phyloP scores from a whole-genome alignment of 441 rosid genomes.

The Adansonia gregorii region DNA sequence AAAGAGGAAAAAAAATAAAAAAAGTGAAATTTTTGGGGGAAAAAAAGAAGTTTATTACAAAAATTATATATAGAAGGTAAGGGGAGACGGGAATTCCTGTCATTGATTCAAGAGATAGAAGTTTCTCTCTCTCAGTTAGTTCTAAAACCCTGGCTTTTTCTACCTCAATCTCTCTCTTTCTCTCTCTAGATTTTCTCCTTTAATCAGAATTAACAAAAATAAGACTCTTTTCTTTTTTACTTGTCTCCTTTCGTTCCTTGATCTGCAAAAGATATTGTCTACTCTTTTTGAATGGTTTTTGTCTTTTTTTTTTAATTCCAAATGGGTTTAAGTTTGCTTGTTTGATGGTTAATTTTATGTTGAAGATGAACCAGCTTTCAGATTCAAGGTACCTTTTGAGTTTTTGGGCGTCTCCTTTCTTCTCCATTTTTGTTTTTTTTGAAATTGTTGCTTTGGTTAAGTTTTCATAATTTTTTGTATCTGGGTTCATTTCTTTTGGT shows the following conservation, averaged over 20 bases:
- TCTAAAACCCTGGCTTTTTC: slow-evolving; percentile 37
- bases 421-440: slow-evolving; percentile 19
- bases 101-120: slow-evolving; percentile 38
- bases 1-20: neutral
- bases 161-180: slow-evolving; percentile 16
- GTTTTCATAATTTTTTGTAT: neutral
- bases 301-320: slow-evolving; percentile 26
- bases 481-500: slow-evolving; percentile 6
- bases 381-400: slow-evolving; percentile 43
- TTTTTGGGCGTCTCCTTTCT: neutral
- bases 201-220: slow-evolving; percentile 26
- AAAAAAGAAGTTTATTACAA: neutral
- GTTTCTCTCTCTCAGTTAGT: slow-evolving; percentile 30
- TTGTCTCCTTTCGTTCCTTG: slow-evolving; percentile 32
- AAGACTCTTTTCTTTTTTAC: neutral
- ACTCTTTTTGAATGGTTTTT: neutral
- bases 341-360: slow-evolving; percentile 23
- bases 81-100: slow-evolving; percentile 50
- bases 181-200: slow-evolving; percentile 25
- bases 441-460: slow-evolving; percentile 26
- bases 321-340: slow-evolving; percentile 31
- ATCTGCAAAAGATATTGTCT: slow-evolving; percentile 45
- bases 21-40: neutral
- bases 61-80: slow-evolving; percentile 19
- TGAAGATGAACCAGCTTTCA: slow-evolving; percentile 37